Evolutionary conservation across 768 basidiomycete genomes (phyloP), one percentile per base, ranked within the genome.

Genomic region (Russula abietina): DNA sequence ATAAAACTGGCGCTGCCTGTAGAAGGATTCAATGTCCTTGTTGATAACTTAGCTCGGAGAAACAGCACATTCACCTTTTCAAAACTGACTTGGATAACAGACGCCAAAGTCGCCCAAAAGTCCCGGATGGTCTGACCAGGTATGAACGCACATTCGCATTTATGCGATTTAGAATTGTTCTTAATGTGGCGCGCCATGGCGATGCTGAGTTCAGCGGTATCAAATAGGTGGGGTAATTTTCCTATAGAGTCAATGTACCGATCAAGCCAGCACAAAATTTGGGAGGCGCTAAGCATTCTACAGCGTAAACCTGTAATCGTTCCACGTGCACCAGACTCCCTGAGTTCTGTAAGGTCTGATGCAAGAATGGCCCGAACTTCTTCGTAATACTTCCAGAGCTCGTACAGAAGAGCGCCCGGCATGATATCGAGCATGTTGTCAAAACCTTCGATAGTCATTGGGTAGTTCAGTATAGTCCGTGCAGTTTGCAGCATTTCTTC

Each of bases 361-460:
- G 12, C n/a, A 7, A 61, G 60, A 6, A 46, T n/a, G 11, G 8
- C n/a, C 24, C 38, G 36, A 49, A 55, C 46, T 24, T 10, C 22
- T 30, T 38, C 22, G 24, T 55, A 45, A 36, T 54, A 60, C 7
- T 55, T 60, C 60, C 24, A 55, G 24, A 62, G 61, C 46, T 57
- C 55, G 12, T 43, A n/a, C n/a, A 62, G 55, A n/a, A 17, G 10
- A 7, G 22, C 43, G 2, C 55, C 55, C 17, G 55, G 24, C 19
- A 45, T 45, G 10, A 45, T 0, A n/a, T 45, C 43, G 4, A 45
- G 43, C 17, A n/a, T 45, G 10, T 45, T 45, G 19, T 45, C 43
- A 10, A 45, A 45, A n/a, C 10, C 9, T 3, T 45, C 43, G 43
- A 45, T 4, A 4, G 43, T 45, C 43, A 45, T 45, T 9, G 43